Evolutionary conservation across 106 monocot species (phyloP), one percentile per base, ranked within the genome.

Genomic region (Apostasia ramifera): DNA sequence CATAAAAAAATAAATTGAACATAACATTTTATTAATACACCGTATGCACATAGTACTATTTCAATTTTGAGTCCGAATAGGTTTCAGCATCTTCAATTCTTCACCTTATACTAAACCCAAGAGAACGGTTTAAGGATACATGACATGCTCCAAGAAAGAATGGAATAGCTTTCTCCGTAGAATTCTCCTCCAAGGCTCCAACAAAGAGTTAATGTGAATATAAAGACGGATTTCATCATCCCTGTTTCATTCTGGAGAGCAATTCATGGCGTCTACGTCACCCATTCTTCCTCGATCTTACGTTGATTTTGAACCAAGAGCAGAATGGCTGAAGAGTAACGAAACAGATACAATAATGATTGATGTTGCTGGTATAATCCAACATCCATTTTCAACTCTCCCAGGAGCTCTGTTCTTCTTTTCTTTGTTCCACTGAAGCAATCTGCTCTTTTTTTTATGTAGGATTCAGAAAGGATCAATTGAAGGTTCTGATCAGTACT

Each of bases 401-500:
- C 26, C 26, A 26, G 26, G 26, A 26, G 26, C 26, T 26, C 3
- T 13, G 13, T 56, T n/a, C n/a, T 56, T 56, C n/a, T n/a, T 0
- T 56, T 56, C 3, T 9, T 13, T 9, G 1, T 56, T 56, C 3
- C 56, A 56, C 6, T 50, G 3, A 26, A 39, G 5, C 5, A 61
- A 40, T 4, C 4, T 61, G 11, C 8, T 11, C 3, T 11, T 54
- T 54, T 26, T 68, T 7, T 68, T 6, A 9, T 45, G 70, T 50
- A 78, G 88, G 75, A 26, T 88, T 88, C 70, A 57, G 53, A 52
- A 81, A 79, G 49, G 83, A 84, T 9, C 72, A 84, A 8, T 53
- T 88, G 57, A 73, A 57, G 43, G 68, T 81, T 13, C 69, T 70
- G 55, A 60, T 84, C 15, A 75, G 67, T 67, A 70, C 74, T 13